Base-by-base conservation (phyloP, 2,329 filamentous ascomycete species). In the Colletotrichum plurivorum region DNA sequence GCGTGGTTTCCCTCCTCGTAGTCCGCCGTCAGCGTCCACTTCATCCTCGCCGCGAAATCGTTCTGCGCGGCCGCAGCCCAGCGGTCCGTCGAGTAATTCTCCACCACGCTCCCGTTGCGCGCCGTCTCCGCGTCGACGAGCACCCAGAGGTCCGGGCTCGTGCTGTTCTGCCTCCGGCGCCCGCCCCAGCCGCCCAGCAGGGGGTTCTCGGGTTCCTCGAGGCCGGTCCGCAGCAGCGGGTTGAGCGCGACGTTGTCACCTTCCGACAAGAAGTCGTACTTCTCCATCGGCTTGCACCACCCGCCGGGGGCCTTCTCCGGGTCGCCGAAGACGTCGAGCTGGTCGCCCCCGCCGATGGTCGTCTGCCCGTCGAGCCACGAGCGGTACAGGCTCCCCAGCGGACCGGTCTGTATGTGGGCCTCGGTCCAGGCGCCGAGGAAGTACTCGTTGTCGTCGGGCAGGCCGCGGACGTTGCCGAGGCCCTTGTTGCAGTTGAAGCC, bases 11-110 rank as follows among this genome's bases (percentile, higher is more conserved):
- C 53, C 27, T 39, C 13, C 8, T 20, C 53, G 5, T 41, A 39
- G 36, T 56, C 53, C 10, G 12, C 10, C 3, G 53, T 56, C 8
- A 56, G 53, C 13, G 53, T 56, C 53, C 53, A 56, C 31, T 56
- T 18, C 53, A 56, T 56, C 8, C 53, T 36, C 4, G 53, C 53
- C n/a, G 31, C 53, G 15, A 56, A 56, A n/a, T 56, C 53, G 15
- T 56, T 41, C 31, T 56, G 53, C 46, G 46, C 46, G 10, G 46
- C 46, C 5, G 16, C 46, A 10, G 20, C 16, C 46, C 46, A 49
- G n/a, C 46, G 46, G 10, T 49, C 46, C 3, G 46, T 49, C 46
- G 46, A n/a, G n/a, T 22, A 49, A 10, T 22, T 22, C 46, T 49
- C 46, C 15, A 49, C 46, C 18, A n/a, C 46, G 18, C 15, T 49